phyloP scores from a whole-genome alignment of 371 early-diverging fungal genomes.

The Choanephora cucurbitarum region DNA sequence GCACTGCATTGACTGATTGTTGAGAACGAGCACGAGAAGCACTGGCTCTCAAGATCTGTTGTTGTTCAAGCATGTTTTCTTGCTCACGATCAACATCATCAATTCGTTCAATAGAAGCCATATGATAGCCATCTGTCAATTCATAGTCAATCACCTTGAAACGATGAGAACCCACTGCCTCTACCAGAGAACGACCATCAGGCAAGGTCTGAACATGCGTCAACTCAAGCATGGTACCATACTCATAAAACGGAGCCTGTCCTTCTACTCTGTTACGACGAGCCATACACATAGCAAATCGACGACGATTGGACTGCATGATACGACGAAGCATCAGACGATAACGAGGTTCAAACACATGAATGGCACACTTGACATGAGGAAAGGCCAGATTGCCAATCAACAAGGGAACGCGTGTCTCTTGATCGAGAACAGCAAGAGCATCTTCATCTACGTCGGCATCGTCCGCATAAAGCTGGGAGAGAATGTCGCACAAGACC shows the following conservation, averaged over 20 bases:
- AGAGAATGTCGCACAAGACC: slow-evolving; percentile 12
- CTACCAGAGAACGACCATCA: slow-evolving; percentile 50
- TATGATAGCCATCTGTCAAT: slow-evolving; percentile 39
- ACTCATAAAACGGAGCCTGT: slow-evolving; percentile 31
- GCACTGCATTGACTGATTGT: slow-evolving; percentile 12
- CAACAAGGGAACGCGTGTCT: slow-evolving; percentile 55
- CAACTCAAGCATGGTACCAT: slow-evolving; percentile 54
- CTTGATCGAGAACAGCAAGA: slow-evolving; percentile 10
- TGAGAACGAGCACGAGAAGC: slow-evolving; percentile 23
- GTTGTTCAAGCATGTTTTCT: slow-evolving; percentile 27
- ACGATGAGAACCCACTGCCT: slow-evolving; percentile 39
- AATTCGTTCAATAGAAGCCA: slow-evolving; percentile 46
- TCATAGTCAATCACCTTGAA: slow-evolving; percentile 29
- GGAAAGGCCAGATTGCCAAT: slow-evolving; percentile 66
- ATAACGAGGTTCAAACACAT: slow-evolving; percentile 69
- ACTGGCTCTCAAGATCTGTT: slow-evolving; percentile 26
- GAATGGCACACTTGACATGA: slow-evolving; percentile 60
- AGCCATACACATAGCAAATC: slow-evolving; percentile 63
- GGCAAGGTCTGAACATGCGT: slow-evolving; percentile 38
- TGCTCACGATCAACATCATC: slow-evolving; percentile 44
- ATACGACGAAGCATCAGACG: slow-evolving; percentile 61
- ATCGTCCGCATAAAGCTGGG: slow-evolving; percentile 16
- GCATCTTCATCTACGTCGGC: slow-evolving; percentile 18
- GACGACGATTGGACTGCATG: slow-evolving; percentile 47
- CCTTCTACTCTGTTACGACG: slow-evolving; percentile 14